phyloP scores from a whole-genome alignment of 192 early-diverging fungal species.

The Coemansia sp. region DNA sequence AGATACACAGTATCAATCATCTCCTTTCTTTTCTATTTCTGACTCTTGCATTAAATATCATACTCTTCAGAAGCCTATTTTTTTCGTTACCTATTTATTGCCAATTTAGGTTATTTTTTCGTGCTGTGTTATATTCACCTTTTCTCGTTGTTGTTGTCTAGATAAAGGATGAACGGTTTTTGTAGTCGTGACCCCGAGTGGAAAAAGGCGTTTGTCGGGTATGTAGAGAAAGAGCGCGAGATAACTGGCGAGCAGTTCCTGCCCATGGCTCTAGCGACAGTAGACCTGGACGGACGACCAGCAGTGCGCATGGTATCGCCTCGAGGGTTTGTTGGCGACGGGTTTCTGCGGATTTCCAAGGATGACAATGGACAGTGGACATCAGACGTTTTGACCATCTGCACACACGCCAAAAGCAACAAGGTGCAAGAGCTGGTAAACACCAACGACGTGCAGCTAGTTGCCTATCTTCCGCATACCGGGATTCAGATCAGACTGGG shows the following conservation, averaged over 20 bases:
- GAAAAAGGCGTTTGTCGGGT: conserved; percentile 42
- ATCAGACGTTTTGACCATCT: conserved; percentile 51
- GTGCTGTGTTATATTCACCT: neutral
- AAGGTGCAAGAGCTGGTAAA: conserved; percentile 47
- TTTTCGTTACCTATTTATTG: neutral
- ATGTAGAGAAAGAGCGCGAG: conserved; percentile 30
- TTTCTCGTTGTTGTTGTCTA: neutral
- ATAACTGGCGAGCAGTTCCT: conserved; percentile 33
- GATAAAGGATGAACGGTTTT: conserved; percentile 13
- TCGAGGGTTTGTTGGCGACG: conserved; percentile 53
- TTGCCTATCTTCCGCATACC: conserved; percentile 36
- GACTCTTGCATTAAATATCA: neutral
- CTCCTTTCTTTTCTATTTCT: neutral
- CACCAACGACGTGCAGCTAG: conserved; percentile 44
- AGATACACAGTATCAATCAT: neutral
- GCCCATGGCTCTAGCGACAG: conserved; percentile 41
- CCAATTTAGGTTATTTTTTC: neutral
- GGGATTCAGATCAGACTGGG: conserved; percentile 46
- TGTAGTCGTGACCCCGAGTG: conserved; percentile 49
- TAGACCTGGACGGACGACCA: conserved; percentile 45
- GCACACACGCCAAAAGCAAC: conserved; percentile 54
- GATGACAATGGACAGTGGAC: conserved; percentile 47
- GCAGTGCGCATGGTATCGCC: conserved; percentile 51
- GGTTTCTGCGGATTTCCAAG: conserved; percentile 34
- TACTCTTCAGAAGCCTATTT: neutral